Percentiles rank a stretch among this genome's conserved stretches.
Conservation (phyloP, 1,284 basidiomycete genomes). For the Inonotus hispidus region DNA sequence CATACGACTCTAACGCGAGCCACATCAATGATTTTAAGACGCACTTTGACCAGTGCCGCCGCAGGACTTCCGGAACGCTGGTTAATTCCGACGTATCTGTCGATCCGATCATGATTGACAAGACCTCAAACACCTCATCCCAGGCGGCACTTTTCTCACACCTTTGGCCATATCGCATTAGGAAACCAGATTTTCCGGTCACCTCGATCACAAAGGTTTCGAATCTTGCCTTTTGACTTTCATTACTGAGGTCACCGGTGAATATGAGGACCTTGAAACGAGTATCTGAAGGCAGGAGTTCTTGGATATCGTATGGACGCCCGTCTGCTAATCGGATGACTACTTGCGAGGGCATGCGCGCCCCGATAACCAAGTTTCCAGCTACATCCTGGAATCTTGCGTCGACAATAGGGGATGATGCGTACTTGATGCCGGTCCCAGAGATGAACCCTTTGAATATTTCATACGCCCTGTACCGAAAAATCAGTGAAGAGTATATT, state of each 20-base stretch:
- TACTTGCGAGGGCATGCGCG: slow-evolving; percentile 53
- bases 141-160: slow-evolving; percentile 22
- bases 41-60: slow-evolving; percentile 65
- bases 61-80: slow-evolving; percentile 44
- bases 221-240: slow-evolving; percentile 35
- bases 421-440: slow-evolving; percentile 62
- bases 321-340: slow-evolving; percentile 61
- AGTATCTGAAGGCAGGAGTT: slow-evolving; percentile 59
- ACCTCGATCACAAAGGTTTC: slow-evolving; percentile 42
- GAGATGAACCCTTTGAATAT: slow-evolving; percentile 55
- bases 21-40: slow-evolving; percentile 19
- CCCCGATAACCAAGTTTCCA: slow-evolving; percentile 45
- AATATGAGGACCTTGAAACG: slow-evolving; percentile 75
- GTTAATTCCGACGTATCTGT: slow-evolving; percentile 45
- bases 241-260: slow-evolving; percentile 44
- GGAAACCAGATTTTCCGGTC: slow-evolving; percentile 32
- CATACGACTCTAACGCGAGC: neutral
- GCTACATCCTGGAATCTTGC: slow-evolving; percentile 41
- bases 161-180: slow-evolving; percentile 30
- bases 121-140: slow-evolving; percentile 44
- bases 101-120: slow-evolving; percentile 43
- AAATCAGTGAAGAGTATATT: neutral
- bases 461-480: slow-evolving; percentile 43
- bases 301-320: slow-evolving; percentile 61
- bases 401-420: slow-evolving; percentile 46